Percentiles rank a stretch among this genome's conserved stretches.
Conservation (phyloP, 495 filamentous ascomycete genomes). For the Penicillium parvum region DNA sequence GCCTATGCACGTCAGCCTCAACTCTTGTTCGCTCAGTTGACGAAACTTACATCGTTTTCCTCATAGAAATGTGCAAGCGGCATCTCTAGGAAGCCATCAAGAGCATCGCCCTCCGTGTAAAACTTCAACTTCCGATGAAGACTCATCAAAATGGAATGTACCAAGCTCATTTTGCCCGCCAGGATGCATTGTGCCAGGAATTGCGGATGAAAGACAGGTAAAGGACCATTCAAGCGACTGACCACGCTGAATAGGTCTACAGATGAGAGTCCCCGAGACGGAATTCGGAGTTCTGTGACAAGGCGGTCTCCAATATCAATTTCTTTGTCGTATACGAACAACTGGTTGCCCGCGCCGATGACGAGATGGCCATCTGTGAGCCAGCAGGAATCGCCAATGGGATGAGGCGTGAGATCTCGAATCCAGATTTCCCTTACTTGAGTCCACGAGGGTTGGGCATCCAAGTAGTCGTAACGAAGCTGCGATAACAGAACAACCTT, state of each 20-base stretch:
- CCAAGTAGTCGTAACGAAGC: slow-evolving; percentile 89
- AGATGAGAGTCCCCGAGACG: slow-evolving; percentile 43
- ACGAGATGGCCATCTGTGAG: slow-evolving; percentile 76
- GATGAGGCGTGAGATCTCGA: slow-evolving; percentile 78
- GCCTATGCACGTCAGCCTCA: no score
- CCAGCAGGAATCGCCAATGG: slow-evolving; percentile 92
- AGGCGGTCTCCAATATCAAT: slow-evolving; percentile 62
- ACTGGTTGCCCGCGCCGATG: slow-evolving; percentile 85
- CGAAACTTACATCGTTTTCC: slow-evolving; percentile 43
- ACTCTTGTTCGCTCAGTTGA: no score
- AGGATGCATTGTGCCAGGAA: slow-evolving; percentile 87
- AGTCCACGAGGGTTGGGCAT: slow-evolving; percentile 87
- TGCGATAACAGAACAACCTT: slow-evolving; percentile 82
- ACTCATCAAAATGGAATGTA: slow-evolving; percentile 68
- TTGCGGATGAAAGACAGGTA: slow-evolving; percentile 92
- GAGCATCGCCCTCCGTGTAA: slow-evolving; percentile 71
- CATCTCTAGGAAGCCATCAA: slow-evolving; percentile 78
- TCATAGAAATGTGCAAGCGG: slow-evolving; percentile 66
- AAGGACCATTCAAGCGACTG: slow-evolving; percentile 74
- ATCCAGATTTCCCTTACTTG: slow-evolving; percentile 77
- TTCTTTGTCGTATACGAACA: slow-evolving; percentile 80
- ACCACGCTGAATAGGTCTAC: slow-evolving; percentile 77
- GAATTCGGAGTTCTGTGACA: slow-evolving; percentile 59
- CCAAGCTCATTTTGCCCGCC: slow-evolving; percentile 67
- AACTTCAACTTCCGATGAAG: slow-evolving; percentile 80